Percentiles rank a stretch among this genome's conserved stretches.
phyloP scores from a whole-genome alignment of 1,284 basidiomycete genomes.

The Papiliotrema flavescens region DNA sequence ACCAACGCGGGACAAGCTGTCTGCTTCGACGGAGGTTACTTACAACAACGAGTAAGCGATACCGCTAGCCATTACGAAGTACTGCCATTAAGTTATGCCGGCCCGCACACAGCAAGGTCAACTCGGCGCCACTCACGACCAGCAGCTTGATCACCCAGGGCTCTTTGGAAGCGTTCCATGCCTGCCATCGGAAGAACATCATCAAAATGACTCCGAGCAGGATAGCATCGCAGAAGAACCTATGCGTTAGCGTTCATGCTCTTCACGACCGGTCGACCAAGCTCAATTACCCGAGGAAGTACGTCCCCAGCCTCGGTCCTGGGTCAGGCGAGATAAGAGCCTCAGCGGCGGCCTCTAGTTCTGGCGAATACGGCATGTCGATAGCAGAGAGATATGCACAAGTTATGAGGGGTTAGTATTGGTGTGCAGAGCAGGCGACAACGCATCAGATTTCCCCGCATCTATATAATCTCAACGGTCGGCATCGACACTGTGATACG shows the following conservation, averaged over 20 bases:
- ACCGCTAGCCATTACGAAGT: background rate
- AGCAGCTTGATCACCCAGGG: background rate
- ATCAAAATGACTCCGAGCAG: constrained; percentile 4
- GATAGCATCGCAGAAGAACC: constrained; percentile 7
- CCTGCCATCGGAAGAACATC: constrained; percentile 2
- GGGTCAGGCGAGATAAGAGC: background rate
- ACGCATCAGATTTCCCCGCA: no score
- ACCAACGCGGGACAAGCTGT: background rate
- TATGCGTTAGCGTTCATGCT: background rate
- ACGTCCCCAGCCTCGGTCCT: background rate
- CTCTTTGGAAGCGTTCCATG: background rate
- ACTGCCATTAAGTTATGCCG: background rate
- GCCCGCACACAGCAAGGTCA: background rate
- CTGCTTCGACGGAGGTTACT: no score
- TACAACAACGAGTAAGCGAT: background rate
- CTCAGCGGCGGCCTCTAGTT: background rate
- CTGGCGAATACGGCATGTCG: no score
- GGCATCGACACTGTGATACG: no score
- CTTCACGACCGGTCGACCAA: background rate
- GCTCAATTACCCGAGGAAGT: constrained; percentile 6
- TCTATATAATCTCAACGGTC: no score
- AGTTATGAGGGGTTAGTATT: no score
- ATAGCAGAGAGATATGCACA: no score
- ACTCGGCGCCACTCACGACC: background rate
- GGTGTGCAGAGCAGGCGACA: no score